These are phyloP conservation scores for Trametes polyzona DNA, from an alignment of 1,284 basidiomycete genomes.

Conservation along the genomic window DNA sequence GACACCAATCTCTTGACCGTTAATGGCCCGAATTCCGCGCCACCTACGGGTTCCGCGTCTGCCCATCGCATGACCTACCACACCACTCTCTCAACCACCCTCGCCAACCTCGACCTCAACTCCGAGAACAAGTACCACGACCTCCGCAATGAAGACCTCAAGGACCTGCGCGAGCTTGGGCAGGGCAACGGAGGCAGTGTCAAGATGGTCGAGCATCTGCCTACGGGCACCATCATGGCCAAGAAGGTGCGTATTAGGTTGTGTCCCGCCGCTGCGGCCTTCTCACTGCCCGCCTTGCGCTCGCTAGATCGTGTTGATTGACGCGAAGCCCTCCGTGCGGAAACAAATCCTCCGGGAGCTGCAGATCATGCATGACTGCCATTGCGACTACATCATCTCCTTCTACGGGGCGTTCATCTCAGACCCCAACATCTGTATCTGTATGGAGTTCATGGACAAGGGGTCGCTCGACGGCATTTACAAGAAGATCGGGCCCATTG, in stretches of 20 bases:
- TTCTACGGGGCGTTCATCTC: slow-evolving; percentile 96
- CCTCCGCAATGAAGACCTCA: slow-evolving; percentile 81
- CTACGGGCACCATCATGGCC: slow-evolving; percentile 89
- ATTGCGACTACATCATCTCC: slow-evolving; percentile 91
- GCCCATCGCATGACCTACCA: slow-evolving; percentile 67
- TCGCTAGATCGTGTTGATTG: slow-evolving; percentile 91
- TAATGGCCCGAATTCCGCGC: slow-evolving; percentile 44
- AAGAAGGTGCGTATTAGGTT: slow-evolving; percentile 74
- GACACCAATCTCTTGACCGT: slow-evolving; percentile 45
- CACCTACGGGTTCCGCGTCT: slow-evolving; percentile 43
- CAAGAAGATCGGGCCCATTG: slow-evolving; percentile 89
- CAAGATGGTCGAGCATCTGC: slow-evolving; percentile 92
- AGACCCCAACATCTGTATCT: slow-evolving; percentile 98
- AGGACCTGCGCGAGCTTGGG: slow-evolving; percentile 87
- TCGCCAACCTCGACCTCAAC: slow-evolving; percentile 76
- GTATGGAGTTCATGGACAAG: slow-evolving; percentile 98
- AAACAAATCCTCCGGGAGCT: slow-evolving; percentile 98
- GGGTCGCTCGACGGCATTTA: slow-evolving; percentile 92
- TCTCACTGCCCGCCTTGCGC: background rate
- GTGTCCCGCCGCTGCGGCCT: background rate
- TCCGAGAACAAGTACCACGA: slow-evolving; percentile 73
- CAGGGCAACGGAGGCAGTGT: slow-evolving; percentile 99
- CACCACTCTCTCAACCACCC: slow-evolving; percentile 70
- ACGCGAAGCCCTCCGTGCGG: slow-evolving; percentile 95
- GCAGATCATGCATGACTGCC: slow-evolving; percentile 98